These are phyloP conservation scores for Xylariaceae sp. DNA, from an alignment of 2,329 filamentous ascomycete species.

Conservation along the genomic window DNA sequence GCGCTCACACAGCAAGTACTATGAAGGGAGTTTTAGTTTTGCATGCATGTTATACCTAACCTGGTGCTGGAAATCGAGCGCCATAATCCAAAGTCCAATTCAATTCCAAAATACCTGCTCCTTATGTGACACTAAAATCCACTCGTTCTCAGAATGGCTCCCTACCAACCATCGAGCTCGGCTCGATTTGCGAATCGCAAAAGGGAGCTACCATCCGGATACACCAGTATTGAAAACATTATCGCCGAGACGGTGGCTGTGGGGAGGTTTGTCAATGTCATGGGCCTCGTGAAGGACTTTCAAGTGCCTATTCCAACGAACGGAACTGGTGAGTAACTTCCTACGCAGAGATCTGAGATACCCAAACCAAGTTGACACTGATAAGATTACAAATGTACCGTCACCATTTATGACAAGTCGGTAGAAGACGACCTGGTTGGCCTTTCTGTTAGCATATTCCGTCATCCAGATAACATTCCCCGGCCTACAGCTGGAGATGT, in stretches of 20 bases:
- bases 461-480: conserved; percentile 56
- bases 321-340: conserved; percentile 54
- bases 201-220: conserved; percentile 42
- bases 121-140: neutral
- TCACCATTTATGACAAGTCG: conserved; percentile 67
- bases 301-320: conserved; percentile 58
- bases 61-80: neutral
- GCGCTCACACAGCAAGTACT: conserved; percentile 17
- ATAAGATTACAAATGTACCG: conserved; percentile 65
- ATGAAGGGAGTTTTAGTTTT: no score
- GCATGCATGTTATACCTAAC: no score
- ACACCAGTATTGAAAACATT: conserved; percentile 51
- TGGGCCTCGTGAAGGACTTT: conserved; percentile 75
- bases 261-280: conserved; percentile 58
- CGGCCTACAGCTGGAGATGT: conserved; percentile 62
- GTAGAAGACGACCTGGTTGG: conserved; percentile 51
- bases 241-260: conserved; percentile 47
- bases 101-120: neutral
- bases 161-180: conserved; percentile 27
- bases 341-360: neutral
- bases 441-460: conserved; percentile 67
- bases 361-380: conserved; percentile 20
- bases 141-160: conserved; percentile 27
- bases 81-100: neutral
- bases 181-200: conserved; percentile 13